These are phyloP conservation scores for Hymenoscyphus fructigenus DNA, from an alignment of 2,329 filamentous ascomycete species.

Conservation along the genomic window DNA sequence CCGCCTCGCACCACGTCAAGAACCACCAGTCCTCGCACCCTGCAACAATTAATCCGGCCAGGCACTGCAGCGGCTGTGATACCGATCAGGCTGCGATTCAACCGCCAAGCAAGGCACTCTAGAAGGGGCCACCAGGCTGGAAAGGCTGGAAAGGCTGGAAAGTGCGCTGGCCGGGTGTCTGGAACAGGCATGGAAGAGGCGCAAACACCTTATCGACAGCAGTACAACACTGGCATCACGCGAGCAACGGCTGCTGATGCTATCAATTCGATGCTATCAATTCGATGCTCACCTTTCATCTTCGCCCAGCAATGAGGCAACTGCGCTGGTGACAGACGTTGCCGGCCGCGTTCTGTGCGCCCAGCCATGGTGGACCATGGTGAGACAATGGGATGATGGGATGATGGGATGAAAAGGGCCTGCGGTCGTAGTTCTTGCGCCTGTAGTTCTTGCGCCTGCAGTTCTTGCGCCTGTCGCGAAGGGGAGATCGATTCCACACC, in stretches of 20 bases:
- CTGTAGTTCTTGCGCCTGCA: not conserved
- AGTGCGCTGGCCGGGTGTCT: not conserved
- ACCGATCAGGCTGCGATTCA: not conserved
- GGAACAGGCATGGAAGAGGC: not conserved
- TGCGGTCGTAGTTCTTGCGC: not conserved
- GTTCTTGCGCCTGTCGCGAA: not conserved
- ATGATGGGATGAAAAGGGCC: too few relatives aligned
- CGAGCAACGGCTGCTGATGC: not conserved
- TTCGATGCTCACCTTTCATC: not conserved
- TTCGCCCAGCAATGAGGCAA: not conserved
- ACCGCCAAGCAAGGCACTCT: not conserved
- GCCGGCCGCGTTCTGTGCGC: not conserved
- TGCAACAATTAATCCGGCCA: not conserved
- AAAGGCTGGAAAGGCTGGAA: not conserved
- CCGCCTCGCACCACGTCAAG: not conserved
- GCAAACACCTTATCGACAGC: not conserved
- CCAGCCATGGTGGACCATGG: not conserved
- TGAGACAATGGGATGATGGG: not conserved
- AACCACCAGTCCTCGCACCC: not conserved
- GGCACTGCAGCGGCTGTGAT: not conserved
- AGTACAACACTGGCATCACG: not conserved
- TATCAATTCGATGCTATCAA: not conserved
- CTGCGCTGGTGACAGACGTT: not conserved
- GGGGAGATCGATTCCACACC: not conserved
- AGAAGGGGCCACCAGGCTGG: not conserved